Percentiles rank a stretch among this genome's conserved stretches.
These are phyloP conservation scores for Patellaria atrata DNA, from an alignment of 495 filamentous ascomycete species.

Conservation along the genomic window DNA sequence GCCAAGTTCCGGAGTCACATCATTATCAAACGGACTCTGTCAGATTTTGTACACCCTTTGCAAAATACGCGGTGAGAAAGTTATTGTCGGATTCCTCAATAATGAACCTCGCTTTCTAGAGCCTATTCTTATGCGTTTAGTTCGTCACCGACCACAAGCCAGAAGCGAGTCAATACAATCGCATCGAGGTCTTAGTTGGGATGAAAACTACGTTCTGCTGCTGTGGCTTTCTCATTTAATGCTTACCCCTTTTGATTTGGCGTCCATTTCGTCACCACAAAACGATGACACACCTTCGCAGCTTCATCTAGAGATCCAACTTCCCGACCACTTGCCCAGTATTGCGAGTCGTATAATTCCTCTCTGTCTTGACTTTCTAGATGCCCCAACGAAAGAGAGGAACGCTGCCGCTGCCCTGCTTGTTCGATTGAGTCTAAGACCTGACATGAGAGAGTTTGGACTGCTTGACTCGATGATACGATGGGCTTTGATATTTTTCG, in stretches of 20 bases:
- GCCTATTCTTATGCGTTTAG: slow-evolving; percentile 55
- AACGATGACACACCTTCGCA: slow-evolving; percentile 2
- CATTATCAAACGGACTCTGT: slow-evolving; percentile 56
- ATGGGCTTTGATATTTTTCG: slow-evolving; percentile 51
- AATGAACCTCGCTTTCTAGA: slow-evolving; percentile 79
- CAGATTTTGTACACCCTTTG: slow-evolving; percentile 77
- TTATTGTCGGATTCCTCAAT: slow-evolving; percentile 76
- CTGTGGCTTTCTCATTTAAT: slow-evolving; percentile 89
- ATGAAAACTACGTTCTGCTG: slow-evolving; percentile 76
- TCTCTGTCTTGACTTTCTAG: slow-evolving; percentile 55
- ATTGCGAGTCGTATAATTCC: slow-evolving; percentile 55
- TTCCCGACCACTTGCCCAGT: slow-evolving; percentile 45
- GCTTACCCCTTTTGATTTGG: slow-evolving; percentile 84
- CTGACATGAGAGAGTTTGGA: slow-evolving; percentile 71
- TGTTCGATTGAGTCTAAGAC: slow-evolving; percentile 62
- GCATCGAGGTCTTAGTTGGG: slow-evolving; percentile 46
- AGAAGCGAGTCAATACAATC: slow-evolving; percentile 4
- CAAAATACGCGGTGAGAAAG: slow-evolving; percentile 87
- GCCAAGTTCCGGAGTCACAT: slow-evolving; percentile 11
- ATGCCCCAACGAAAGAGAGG: slow-evolving; percentile 66
- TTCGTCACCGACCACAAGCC: too few species aligned
- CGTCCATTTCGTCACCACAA: slow-evolving; percentile 56
- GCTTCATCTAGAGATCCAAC: slow-evolving; percentile 28
- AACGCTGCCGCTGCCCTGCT: slow-evolving; percentile 74
- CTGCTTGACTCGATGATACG: slow-evolving; percentile 48